These are phyloP conservation scores for Setaria viridis DNA, from an alignment of 202 grass and related monocot genomes.

Conservation along the genomic window DNA sequence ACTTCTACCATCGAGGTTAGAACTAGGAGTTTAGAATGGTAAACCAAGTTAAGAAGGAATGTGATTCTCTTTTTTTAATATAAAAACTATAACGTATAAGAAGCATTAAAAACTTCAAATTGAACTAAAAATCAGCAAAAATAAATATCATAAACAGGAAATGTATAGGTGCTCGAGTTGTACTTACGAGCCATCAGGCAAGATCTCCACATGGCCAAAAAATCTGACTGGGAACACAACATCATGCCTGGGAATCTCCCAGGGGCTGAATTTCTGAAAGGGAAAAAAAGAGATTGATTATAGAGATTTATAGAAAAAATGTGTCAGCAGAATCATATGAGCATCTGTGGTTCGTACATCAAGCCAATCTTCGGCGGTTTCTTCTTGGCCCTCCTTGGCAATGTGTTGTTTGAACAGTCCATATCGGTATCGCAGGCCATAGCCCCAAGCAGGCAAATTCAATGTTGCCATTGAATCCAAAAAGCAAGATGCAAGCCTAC, in stretches of 20 bases:
- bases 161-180: neutral
- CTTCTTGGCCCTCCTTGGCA: slow-evolving; percentile 80
- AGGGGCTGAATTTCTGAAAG: slow-evolving; percentile 91
- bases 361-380: slow-evolving; percentile 95
- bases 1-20: neutral
- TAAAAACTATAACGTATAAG: neutral
- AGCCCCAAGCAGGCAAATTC: slow-evolving; percentile 97
- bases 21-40: slow-evolving; percentile 14
- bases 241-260: slow-evolving; percentile 98
- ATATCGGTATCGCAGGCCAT: slow-evolving; percentile 94
- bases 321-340: slow-evolving; percentile 30
- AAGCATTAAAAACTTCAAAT: slow-evolving; percentile 1
- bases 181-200: slow-evolving; percentile 80
- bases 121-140: slow-evolving; percentile 10
- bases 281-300: slow-evolving; percentile 42
- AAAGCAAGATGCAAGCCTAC: slow-evolving; percentile 98
- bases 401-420: slow-evolving; percentile 89
- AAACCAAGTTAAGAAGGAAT: slow-evolving; percentile 44
- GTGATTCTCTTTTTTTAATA: slow-evolving; percentile 1
- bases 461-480: slow-evolving; percentile 99
- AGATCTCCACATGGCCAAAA: slow-evolving; percentile 91
- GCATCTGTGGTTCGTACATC: slow-evolving; percentile 61
- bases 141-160: slow-evolving; percentile 2
- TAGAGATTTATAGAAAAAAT: slow-evolving; percentile 15
- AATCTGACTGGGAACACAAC: slow-evolving; percentile 86